phyloP scores from a whole-genome alignment of 2,329 filamentous ascomycete species.

The Gyromitra esculenta region DNA sequence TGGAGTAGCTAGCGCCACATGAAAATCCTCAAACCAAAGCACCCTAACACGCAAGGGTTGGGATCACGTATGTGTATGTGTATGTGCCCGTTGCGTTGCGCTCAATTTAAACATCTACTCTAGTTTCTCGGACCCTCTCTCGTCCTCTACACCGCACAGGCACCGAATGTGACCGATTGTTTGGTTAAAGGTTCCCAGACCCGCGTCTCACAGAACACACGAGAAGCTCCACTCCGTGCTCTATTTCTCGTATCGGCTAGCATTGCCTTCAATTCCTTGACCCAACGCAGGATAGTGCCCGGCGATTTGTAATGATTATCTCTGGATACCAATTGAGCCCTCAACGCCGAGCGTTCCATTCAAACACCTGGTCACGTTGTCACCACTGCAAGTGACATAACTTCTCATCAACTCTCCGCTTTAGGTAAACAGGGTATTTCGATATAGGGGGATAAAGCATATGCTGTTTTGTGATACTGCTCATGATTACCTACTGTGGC shows the following conservation, averaged over 20 bases:
- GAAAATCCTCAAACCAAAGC: slow-evolving; percentile 27
- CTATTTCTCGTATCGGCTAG: slow-evolving; percentile 37
- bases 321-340: slow-evolving; percentile 5
- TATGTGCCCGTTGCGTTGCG: no score
- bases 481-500: background rate
- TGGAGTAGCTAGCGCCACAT: slow-evolving; percentile 29
- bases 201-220: slow-evolving; percentile 12
- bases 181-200: slow-evolving; percentile 2
- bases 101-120: slow-evolving; percentile 36
- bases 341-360: background rate
- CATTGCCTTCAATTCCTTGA: slow-evolving; percentile 1
- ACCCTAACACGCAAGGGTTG: slow-evolving; percentile 24
- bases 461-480: background rate
- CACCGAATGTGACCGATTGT: slow-evolving; percentile 17
- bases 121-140: slow-evolving; percentile 12
- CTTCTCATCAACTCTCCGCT: background rate
- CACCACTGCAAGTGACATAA: background rate
- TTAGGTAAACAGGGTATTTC: background rate
- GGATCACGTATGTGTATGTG: slow-evolving; percentile 24
- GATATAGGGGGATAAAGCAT: slow-evolving; percentile 14
- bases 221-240: slow-evolving; percentile 23
- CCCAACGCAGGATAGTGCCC: slow-evolving; percentile 18
- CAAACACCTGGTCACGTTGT: background rate
- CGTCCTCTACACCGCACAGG: slow-evolving; percentile 5
- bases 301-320: slow-evolving; percentile 8